Evolutionary conservation across 2,329 filamentous ascomycete species (phyloP).

Genomic region (Endothia cerciana): DNA sequence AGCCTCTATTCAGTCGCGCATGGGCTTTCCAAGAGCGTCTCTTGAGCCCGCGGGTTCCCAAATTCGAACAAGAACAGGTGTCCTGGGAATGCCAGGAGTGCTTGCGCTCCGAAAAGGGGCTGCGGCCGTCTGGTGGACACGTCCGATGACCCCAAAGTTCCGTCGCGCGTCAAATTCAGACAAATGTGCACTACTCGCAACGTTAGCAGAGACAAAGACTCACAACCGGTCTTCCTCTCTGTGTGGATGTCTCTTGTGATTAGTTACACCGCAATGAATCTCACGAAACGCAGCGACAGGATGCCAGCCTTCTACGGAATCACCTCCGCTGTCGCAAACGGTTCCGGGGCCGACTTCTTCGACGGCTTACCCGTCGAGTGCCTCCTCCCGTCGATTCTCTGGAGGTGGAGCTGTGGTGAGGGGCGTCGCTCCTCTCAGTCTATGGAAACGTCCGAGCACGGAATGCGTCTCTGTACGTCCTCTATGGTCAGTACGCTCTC

Average conservation of each 20-base stretch:
- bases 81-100: neutral
- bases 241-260: neutral
- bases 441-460: neutral
- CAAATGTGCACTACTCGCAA: neutral
- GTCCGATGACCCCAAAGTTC: neutral
- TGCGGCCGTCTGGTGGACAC: too few relatives aligned
- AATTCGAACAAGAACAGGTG: neutral
- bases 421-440: neutral
- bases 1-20: neutral
- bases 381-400: neutral
- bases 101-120: neutral
- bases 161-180: neutral
- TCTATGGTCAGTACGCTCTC: neutral
- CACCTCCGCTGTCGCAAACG: neutral
- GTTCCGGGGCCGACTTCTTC: neutral
- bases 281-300: neutral
- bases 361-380: neutral
- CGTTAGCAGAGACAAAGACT: neutral
- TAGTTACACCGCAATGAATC: neutral
- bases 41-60: neutral
- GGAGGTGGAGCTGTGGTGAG: neutral
- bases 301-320: neutral
- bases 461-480: neutral
- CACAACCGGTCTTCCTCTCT: neutral
- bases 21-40: slow-evolving; percentile 3